A percentile compares a stretch with the other conserved stretches of the same genome.
Conservation (phyloP, 2,329 filamentous ascomycete species). For the Colletotrichum higginsianum region DNA sequence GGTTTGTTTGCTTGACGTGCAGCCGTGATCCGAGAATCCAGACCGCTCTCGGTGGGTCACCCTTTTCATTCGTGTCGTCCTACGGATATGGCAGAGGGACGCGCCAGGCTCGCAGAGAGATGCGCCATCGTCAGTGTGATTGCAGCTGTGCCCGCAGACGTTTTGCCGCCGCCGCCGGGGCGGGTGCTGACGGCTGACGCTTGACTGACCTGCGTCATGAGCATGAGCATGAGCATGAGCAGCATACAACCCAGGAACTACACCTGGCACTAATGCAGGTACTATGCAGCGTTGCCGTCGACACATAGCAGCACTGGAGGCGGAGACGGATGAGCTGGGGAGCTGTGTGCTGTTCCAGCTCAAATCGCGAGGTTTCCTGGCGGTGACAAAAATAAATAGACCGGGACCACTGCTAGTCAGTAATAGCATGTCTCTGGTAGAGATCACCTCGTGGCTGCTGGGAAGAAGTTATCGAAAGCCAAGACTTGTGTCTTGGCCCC, state of each 20-base stretch:
- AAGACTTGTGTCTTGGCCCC: slow-evolving; percentile 9
- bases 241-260: slow-evolving; percentile 4
- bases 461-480: slow-evolving; percentile 29
- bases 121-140: slow-evolving; percentile 22
- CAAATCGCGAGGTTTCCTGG: neutral
- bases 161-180: slow-evolving; percentile 3
- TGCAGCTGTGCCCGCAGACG: slow-evolving; percentile 21
- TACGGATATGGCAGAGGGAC: neutral
- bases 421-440: slow-evolving; percentile 1
- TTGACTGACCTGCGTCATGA: slow-evolving; percentile 34
- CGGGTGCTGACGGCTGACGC: slow-evolving; percentile 24
- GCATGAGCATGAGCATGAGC: neutral
- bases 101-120: slow-evolving; percentile 8
- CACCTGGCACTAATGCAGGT: slow-evolving; percentile 35
- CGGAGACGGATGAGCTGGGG: slow-evolving; percentile 2
- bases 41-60: slow-evolving; percentile 26
- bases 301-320: slow-evolving; percentile 10
- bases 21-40: slow-evolving; percentile 36
- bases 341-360: slow-evolving; percentile 8
- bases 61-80: slow-evolving; percentile 16
- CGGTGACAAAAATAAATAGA: slow-evolving; percentile 33
- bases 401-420: slow-evolving; percentile 5
- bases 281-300: slow-evolving; percentile 21
- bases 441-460: slow-evolving; percentile 25
- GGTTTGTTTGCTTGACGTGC: slow-evolving; percentile 25